Conservation (phyloP, 2,329 filamentous ascomycete species). For the Penicillium sclerotiorum region DNA sequence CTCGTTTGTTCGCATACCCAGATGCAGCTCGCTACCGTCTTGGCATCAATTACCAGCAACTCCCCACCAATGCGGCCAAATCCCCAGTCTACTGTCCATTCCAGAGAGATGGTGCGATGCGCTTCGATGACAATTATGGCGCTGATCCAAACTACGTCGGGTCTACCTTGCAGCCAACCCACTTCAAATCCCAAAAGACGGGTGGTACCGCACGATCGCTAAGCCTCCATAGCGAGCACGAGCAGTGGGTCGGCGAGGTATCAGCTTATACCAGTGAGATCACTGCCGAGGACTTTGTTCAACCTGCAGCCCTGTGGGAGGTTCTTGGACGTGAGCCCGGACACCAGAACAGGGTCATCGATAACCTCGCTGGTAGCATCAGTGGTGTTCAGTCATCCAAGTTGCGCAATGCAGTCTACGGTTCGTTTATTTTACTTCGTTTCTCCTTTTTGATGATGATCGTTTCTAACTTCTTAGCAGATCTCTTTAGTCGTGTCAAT, state of each 20-base stretch:
- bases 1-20: conserved; percentile 70
- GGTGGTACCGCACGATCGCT: too few species aligned
- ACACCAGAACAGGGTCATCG: too few species aligned
- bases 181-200: conserved; percentile 43
- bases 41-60: conserved; percentile 66
- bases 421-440: too few species aligned
- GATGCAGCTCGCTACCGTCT: conserved; percentile 68
- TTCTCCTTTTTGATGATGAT: too few species aligned
- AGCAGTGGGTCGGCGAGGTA: conserved; percentile 47
- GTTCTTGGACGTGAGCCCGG: conserved; percentile 49
- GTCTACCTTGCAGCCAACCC: conserved; percentile 42
- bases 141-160: conserved; percentile 59
- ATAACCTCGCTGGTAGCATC: too few species aligned
- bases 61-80: conserved; percentile 62
- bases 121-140: conserved; percentile 66
- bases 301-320: conserved; percentile 48
- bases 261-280: conserved; percentile 45
- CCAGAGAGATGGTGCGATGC: conserved; percentile 74
- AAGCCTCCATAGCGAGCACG: conserved; percentile 50
- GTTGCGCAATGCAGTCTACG: too few species aligned
- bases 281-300: conserved; percentile 49
- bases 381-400: too few species aligned
- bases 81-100: conserved; percentile 63
- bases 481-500: too few species aligned
- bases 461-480: too few species aligned